phyloP scores from a whole-genome alignment of 1,284 basidiomycete genomes.

The Phellopilus nigrolimitatus region DNA sequence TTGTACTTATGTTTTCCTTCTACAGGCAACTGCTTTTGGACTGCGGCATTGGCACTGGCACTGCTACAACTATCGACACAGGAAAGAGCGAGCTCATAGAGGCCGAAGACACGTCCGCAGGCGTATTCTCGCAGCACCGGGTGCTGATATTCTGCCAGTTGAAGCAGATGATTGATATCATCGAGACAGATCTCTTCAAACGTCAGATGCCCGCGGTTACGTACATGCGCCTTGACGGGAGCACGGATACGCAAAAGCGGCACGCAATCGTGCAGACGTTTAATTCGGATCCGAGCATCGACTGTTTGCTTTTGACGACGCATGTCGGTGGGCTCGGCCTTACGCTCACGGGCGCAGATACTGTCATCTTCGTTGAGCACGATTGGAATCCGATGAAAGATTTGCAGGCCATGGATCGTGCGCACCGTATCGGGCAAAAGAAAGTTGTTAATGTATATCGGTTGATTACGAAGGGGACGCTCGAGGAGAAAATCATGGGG shows the following conservation, averaged over 20 bases:
- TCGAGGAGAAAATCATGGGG: conserved; percentile 99
- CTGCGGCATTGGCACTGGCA: conserved; percentile 82
- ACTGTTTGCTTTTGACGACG: conserved; percentile 93
- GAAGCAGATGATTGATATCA: conserved; percentile 98
- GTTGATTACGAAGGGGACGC: conserved; percentile 91
- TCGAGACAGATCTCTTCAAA: conserved; percentile 92
- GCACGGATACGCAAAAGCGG: conserved; percentile 84
- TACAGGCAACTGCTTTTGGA: conserved; percentile 93
- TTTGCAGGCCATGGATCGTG: conserved; percentile 98
- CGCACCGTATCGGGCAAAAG: conserved; percentile 97
- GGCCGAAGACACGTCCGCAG: conserved; percentile 48
- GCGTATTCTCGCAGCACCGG: conserved; percentile 87
- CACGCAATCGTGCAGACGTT: conserved; percentile 98
- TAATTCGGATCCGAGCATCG: conserved; percentile 96
- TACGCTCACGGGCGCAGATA: conserved; percentile 97
- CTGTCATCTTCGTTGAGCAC: conserved; percentile 99
- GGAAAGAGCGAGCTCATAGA: conserved; percentile 63
- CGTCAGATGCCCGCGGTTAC: conserved; percentile 91
- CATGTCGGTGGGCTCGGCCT: conserved; percentile 95
- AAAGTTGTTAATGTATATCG: conserved; percentile 99
- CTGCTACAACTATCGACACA: conserved; percentile 39
- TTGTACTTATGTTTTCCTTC: conserved; percentile 13
- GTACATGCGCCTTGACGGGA: conserved; percentile 96
- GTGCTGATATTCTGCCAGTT: conserved; percentile 99
- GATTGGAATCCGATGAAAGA: conserved; percentile 99